A percentile compares a stretch with the other conserved stretches of the same genome.
These are phyloP conservation scores for Macrophomina tecta DNA, from an alignment of 2,329 filamentous ascomycete genomes.

Conservation along the genomic window DNA sequence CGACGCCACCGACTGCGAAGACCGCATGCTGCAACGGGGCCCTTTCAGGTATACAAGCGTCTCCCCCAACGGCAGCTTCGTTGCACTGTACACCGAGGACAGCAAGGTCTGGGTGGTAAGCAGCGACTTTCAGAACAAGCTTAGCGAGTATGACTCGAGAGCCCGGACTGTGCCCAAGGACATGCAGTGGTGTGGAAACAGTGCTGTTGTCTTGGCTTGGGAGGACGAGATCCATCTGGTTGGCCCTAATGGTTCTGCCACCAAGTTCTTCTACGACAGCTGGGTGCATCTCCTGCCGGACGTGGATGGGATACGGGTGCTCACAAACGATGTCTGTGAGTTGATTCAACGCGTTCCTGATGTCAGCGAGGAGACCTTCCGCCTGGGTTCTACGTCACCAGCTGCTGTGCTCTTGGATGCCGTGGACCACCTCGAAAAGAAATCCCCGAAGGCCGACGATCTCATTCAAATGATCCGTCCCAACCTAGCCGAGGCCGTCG, in stretches of 20 bases:
- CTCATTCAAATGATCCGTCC: constrained; percentile 93
- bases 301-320: constrained; percentile 83
- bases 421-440: constrained; percentile 85
- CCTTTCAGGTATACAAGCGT: constrained; percentile 91
- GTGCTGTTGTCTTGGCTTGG: constrained; percentile 92
- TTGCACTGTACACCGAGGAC: constrained; percentile 83
- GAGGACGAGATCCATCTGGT: constrained; percentile 97
- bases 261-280: constrained; percentile 85
- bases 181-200: constrained; percentile 95
- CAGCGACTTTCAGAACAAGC: constrained; percentile 89
- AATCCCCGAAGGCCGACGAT: constrained; percentile 96
- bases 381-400: constrained; percentile 83
- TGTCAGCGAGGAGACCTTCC: constrained; percentile 87
- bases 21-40: constrained; percentile 87
- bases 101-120: constrained; percentile 89
- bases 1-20: constrained; percentile 88
- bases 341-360: constrained; percentile 93
- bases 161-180: constrained; percentile 85
- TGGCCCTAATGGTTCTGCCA: constrained; percentile 78
- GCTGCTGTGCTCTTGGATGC: constrained; percentile 94
- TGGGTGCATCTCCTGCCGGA: constrained; percentile 89
- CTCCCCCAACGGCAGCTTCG: constrained; percentile 87
- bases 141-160: constrained; percentile 89
- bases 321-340: constrained; percentile 95
- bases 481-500: constrained; percentile 88